Evolutionary conservation across 345 rosid genomes (phyloP).

Genomic region (Pugionium dolabratum): DNA sequence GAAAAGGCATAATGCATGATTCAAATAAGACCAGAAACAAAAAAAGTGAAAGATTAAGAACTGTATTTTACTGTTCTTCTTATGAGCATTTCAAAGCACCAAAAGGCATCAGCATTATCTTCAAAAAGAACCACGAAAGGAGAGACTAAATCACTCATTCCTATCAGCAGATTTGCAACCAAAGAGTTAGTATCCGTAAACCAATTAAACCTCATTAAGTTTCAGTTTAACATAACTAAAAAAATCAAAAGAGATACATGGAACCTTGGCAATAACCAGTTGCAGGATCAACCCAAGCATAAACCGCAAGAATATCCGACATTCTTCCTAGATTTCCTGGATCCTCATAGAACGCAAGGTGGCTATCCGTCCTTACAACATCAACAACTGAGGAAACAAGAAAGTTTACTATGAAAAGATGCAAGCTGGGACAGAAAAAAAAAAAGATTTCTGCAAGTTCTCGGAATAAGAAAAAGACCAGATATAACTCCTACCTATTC

Average conservation of each 20-base stretch:
- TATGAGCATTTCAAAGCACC: conserved; percentile 99
- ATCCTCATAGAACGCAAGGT: conserved; percentile 89
- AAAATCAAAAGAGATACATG: not conserved
- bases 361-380: conserved; percentile 92
- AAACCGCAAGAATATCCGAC: conserved; percentile 94
- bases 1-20: conserved; percentile 26
- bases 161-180: conserved; percentile 49
- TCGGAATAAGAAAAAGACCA: conserved; percentile 8
- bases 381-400: conserved; percentile 67
- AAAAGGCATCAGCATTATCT: conserved; percentile 93
- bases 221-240: conserved; percentile 2
- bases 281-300: conserved; percentile 96
- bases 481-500: conserved; percentile 57
- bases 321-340: conserved; percentile 81
- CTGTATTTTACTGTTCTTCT: conserved; percentile 77
- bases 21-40: not conserved
- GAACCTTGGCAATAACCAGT: conserved; percentile 98
- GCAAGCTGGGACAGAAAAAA: conserved; percentile 3
- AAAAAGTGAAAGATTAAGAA: conserved; percentile 12
- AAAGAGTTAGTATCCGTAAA: conserved; percentile 20
- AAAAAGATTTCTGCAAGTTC: conserved; percentile 1
- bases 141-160: conserved; percentile 94
- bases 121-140: conserved; percentile 91
- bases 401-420: conserved; percentile 20
- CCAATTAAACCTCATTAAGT: not conserved